Percentiles rank a stretch among this genome's conserved stretches.
Evolutionary conservation across 345 rosid genomes (phyloP).

Genomic region (Citrus glauca): DNA sequence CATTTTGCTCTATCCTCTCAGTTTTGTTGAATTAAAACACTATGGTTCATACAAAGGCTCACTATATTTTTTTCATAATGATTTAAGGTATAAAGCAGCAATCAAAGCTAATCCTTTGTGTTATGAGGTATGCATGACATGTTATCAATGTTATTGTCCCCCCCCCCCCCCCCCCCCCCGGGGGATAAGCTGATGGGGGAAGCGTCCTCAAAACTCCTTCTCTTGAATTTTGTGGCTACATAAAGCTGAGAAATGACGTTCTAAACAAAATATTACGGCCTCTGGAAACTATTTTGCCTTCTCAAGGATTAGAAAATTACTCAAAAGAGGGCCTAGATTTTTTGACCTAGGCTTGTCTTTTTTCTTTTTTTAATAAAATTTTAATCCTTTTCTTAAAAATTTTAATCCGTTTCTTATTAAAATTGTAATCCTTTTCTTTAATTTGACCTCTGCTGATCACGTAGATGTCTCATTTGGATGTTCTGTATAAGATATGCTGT

Average conservation of each 20-base stretch:
- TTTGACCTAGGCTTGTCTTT: not conserved
- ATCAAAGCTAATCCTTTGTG: conserved; percentile 95
- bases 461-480: not conserved
- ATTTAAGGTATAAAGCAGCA: conserved; percentile 91
- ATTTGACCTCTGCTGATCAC: not conserved
- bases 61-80: conserved; percentile 15
- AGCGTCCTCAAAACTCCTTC: not conserved
- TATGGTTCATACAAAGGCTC: not conserved
- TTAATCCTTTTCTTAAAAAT: not conserved
- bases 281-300: not conserved
- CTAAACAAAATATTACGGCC: not conserved
- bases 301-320: not conserved
- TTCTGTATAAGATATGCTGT: not conserved
- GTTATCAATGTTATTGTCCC: not conserved
- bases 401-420: too few species aligned
- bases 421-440: too few species aligned
- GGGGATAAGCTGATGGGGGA: too few species aligned
- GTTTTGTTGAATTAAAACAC: not conserved
- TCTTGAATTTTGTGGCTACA: not conserved
- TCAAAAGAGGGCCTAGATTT: not conserved
- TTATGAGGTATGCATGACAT: conserved; percentile 66
- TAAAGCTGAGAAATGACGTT: not conserved
- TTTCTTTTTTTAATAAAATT: too few species aligned
- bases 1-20: not conserved
- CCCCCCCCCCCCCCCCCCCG: too few species aligned